Conservation (phyloP, 1,284 basidiomycete species). For the Rhodotorula glutinis region DNA sequence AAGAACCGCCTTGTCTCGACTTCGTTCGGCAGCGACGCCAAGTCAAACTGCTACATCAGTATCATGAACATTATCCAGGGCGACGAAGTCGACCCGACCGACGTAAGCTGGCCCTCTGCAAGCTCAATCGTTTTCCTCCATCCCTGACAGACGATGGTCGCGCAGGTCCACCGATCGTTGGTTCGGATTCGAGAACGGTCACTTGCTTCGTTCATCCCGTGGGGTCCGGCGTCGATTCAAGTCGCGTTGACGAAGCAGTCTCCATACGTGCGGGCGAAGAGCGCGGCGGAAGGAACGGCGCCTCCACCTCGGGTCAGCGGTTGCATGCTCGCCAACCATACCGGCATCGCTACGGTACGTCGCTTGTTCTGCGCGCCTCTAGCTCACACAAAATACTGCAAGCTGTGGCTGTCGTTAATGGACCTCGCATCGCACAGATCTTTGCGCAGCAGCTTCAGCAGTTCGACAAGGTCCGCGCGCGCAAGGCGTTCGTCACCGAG, state of each 20-base stretch:
- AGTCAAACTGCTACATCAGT: constrained; percentile 77
- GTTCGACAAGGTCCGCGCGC: constrained; percentile 80
- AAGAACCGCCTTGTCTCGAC: constrained; percentile 99
- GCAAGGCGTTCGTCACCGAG: constrained; percentile 94
- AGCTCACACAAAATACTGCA: not conserved
- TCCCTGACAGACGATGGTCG: too few relatives aligned
- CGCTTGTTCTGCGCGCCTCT: not conserved
- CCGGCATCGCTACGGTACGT: constrained; percentile 87
- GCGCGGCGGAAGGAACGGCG: constrained; percentile 25
- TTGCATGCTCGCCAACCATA: constrained; percentile 98
- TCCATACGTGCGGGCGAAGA: constrained; percentile 81
- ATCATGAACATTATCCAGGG: constrained; percentile 98
- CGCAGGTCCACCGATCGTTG: constrained; percentile 89
- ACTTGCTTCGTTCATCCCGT: constrained; percentile 96
- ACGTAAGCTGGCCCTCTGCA: constrained; percentile 57
- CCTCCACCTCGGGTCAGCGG: constrained; percentile 71
- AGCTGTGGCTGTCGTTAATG: not conserved
- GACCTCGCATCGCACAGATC: constrained; percentile 56
- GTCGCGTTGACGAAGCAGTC: constrained; percentile 90
- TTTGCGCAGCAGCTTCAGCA: constrained; percentile 96
- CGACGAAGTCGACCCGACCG: constrained; percentile 88
- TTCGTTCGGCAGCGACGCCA: constrained; percentile 48
- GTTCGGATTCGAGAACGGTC: constrained; percentile 94
- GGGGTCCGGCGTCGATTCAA: constrained; percentile 98
- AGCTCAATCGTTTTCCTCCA: too few relatives aligned